Conservation (phyloP, 192 early-diverging fungal genomes). For the Rhizophagus sp. region DNA sequence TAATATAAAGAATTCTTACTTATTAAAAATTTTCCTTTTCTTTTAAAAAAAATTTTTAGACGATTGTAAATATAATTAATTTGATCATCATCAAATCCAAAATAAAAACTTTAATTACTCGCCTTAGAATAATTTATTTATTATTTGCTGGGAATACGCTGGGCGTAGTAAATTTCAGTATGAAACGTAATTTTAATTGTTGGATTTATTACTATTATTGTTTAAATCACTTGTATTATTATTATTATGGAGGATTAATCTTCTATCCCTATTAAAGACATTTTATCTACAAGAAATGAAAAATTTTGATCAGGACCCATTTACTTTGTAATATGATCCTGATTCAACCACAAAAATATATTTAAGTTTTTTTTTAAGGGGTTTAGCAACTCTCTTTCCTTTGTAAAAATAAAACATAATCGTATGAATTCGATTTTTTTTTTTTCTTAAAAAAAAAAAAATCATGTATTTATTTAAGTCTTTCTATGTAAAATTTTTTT, state of each 20-base stretch:
- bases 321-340: too few species aligned
- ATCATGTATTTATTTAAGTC: not conserved
- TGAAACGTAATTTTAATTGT: not conserved
- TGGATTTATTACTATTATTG: not conserved
- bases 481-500: not conserved
- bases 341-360: too few species aligned
- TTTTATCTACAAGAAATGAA: not conserved
- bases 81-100: not conserved
- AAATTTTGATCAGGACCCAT: too few species aligned
- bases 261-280: not conserved
- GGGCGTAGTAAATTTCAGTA: not conserved
- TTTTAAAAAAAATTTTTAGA: too few species aligned
- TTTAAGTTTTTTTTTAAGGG: too few species aligned
- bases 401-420: not conserved
- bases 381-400: not conserved
- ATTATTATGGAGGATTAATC: not conserved
- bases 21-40: too few species aligned
- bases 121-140: not conserved
- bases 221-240: not conserved
- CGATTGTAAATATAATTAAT: too few species aligned
- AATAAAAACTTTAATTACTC: not conserved
- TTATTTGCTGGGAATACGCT: not conserved
- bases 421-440: not conserved
- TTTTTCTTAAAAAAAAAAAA: not conserved
- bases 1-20: too few species aligned